Conservation (phyloP, 2,329 filamentous ascomycete genomes). For the Alternaria hordeiaustralica region DNA sequence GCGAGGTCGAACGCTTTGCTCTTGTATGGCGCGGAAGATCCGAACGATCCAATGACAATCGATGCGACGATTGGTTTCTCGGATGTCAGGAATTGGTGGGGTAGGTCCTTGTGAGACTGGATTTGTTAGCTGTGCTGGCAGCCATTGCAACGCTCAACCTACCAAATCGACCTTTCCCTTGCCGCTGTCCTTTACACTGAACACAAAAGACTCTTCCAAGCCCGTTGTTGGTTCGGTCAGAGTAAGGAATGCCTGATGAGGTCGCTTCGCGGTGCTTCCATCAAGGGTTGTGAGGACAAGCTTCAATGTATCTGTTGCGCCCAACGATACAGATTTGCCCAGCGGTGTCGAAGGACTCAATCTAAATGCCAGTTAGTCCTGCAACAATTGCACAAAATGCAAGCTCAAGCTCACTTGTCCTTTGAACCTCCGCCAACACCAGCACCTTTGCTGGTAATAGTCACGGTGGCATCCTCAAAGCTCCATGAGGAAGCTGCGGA, state of each 20-base stretch:
- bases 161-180: constrained; percentile 88
- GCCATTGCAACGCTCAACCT: constrained; percentile 45
- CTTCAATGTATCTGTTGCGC: constrained; percentile 76
- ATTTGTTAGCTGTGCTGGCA: constrained; percentile 32
- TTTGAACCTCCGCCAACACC: constrained; percentile 61
- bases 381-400: neutral
- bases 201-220: constrained; percentile 84
- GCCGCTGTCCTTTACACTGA: constrained; percentile 84
- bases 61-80: constrained; percentile 75
- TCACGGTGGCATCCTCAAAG: constrained; percentile 75
- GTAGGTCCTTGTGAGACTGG: constrained; percentile 88
- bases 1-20: constrained; percentile 75
- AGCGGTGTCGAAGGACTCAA: constrained; percentile 62
- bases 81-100: constrained; percentile 76
- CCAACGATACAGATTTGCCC: constrained; percentile 68
- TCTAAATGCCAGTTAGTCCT: constrained; percentile 35
- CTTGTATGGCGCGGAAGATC: constrained; percentile 71
- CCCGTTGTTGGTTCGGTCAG: constrained; percentile 76
- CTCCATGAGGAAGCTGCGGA: constrained; percentile 68
- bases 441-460: constrained; percentile 66
- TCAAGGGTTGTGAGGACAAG: constrained; percentile 82
- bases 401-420: constrained; percentile 65
- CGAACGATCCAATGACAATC: constrained; percentile 86
- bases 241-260: constrained; percentile 92
- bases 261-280: constrained; percentile 76